Percentiles rank a stretch among this genome's conserved stretches.
These are phyloP conservation scores for Brassica napus DNA, from an alignment of 345 rosid genomes.

Conservation along the genomic window DNA sequence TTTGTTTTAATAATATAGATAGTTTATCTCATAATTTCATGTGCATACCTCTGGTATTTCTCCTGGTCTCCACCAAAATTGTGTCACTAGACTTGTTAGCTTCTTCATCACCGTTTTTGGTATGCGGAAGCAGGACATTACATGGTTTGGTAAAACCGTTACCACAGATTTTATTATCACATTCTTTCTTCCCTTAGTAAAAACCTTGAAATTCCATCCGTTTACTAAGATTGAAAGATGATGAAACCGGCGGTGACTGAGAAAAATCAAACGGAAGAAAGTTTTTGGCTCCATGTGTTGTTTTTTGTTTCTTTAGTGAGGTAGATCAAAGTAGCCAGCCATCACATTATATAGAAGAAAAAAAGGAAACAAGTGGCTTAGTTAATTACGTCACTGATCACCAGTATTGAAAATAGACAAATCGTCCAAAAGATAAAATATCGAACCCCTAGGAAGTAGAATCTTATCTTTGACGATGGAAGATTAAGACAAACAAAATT, in stretches of 20 bases:
- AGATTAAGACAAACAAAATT: neutral
- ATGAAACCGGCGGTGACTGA: constrained; percentile 50
- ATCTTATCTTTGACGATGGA: constrained; percentile 17
- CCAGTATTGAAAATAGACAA: neutral
- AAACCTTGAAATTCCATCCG: too few relatives aligned
- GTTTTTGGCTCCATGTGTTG: constrained; percentile 59
- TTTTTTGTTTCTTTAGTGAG: constrained; percentile 6
- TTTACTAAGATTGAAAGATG: too few relatives aligned
- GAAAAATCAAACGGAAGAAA: constrained; percentile 50
- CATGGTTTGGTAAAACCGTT: too few relatives aligned
- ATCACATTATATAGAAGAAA: constrained; percentile 21
- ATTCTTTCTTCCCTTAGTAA: too few relatives aligned
- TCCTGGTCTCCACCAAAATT: too few relatives aligned
- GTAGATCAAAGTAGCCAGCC: neutral
- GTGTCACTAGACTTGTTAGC: too few relatives aligned
- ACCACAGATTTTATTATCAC: too few relatives aligned
- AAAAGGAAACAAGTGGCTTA: neutral
- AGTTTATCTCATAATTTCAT: too few relatives aligned
- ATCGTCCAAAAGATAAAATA: neutral
- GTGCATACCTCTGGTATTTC: too few relatives aligned
- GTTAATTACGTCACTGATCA: neutral
- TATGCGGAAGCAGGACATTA: too few relatives aligned
- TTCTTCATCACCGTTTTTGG: too few relatives aligned
- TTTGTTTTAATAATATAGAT: too few relatives aligned
- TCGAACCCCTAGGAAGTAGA: neutral